Conservation (phyloP, 129 eudicot species). For the Arctium minus region DNA sequence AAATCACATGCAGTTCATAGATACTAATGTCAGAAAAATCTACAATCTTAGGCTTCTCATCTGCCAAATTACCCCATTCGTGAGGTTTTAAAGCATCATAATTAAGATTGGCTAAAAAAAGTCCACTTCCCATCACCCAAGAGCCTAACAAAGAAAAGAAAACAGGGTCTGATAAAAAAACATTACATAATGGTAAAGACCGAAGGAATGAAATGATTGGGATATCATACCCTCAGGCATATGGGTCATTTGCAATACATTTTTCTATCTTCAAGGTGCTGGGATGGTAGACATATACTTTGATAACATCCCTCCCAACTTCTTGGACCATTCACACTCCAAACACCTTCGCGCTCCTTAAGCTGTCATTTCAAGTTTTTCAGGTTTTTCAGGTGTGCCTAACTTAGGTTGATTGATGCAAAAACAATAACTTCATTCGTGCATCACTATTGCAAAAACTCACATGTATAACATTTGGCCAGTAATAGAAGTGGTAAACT, state of each 20-base stretch:
- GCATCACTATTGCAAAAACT: too few species aligned
- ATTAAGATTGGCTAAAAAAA: conserved; percentile 62
- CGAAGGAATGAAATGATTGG: too few species aligned
- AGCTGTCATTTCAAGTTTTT: too few species aligned
- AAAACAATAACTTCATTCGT: too few species aligned
- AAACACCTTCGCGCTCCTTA: conserved; percentile 66
- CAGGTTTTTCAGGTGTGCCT: too few species aligned
- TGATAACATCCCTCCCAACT: conserved; percentile 85
- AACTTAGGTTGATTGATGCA: too few species aligned
- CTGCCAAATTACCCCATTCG: too few species aligned
- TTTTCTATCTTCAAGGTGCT: conserved; percentile 69
- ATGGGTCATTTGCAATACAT: too few species aligned
- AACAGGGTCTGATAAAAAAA: background rate
- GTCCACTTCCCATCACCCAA: conserved; percentile 76
- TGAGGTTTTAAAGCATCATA: conserved; percentile 64
- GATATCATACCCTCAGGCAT: too few species aligned
- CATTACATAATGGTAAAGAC: too few species aligned
- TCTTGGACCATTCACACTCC: conserved; percentile 66
- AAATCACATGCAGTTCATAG: conserved; percentile 93
- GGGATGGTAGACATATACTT: conserved; percentile 75
- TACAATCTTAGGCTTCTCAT: conserved; percentile 57
- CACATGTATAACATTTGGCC: too few species aligned
- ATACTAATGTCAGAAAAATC: conserved; percentile 80
- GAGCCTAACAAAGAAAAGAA: conserved; percentile 45
- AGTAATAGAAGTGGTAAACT: too few species aligned